Conservation (phyloP, 805 yeast genomes). For the Ogataea paraovalis region DNA sequence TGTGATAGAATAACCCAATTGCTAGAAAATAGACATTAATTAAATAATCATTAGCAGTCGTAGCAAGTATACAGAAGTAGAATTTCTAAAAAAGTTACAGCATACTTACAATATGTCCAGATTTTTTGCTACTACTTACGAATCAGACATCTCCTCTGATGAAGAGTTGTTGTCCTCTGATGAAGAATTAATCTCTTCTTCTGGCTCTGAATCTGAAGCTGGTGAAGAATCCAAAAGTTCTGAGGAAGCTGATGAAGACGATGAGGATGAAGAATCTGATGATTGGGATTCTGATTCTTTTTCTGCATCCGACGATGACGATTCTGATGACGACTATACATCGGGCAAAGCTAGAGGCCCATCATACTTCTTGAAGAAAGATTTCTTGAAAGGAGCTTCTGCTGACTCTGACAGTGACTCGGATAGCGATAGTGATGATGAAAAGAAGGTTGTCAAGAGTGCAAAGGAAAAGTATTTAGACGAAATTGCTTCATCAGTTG, state of each 20-base stretch:
- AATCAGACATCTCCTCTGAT: slow-evolving; percentile 50
- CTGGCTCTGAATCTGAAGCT: slow-evolving; percentile 24
- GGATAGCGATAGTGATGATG: slow-evolving; percentile 52
- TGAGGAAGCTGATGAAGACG: slow-evolving; percentile 35
- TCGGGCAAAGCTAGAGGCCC: slow-evolving; percentile 42
- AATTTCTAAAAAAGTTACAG: not conserved
- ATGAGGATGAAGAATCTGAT: slow-evolving; percentile 39
- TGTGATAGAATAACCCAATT: not conserved
- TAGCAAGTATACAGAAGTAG: not conserved
- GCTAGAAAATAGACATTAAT: not conserved
- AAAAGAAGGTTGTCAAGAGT: slow-evolving; percentile 81
- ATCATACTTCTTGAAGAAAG: slow-evolving; percentile 50
- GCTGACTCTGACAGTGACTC: slow-evolving; percentile 36
- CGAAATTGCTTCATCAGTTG: slow-evolving; percentile 68
- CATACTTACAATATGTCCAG: slow-evolving; percentile 61
- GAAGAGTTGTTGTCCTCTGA: slow-evolving; percentile 52
- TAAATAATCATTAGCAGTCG: too few relatives aligned
- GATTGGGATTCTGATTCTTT: slow-evolving; percentile 40
- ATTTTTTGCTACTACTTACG: slow-evolving; percentile 69
- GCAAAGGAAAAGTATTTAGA: slow-evolving; percentile 91
- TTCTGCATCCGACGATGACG: slow-evolving; percentile 37
- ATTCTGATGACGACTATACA: slow-evolving; percentile 35
- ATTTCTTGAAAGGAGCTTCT: slow-evolving; percentile 40
- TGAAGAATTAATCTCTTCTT: slow-evolving; percentile 48
- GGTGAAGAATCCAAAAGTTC: slow-evolving; percentile 20